Conservation (phyloP, 2,329 filamentous ascomycete species). For the Epicoccum nigrum region DNA sequence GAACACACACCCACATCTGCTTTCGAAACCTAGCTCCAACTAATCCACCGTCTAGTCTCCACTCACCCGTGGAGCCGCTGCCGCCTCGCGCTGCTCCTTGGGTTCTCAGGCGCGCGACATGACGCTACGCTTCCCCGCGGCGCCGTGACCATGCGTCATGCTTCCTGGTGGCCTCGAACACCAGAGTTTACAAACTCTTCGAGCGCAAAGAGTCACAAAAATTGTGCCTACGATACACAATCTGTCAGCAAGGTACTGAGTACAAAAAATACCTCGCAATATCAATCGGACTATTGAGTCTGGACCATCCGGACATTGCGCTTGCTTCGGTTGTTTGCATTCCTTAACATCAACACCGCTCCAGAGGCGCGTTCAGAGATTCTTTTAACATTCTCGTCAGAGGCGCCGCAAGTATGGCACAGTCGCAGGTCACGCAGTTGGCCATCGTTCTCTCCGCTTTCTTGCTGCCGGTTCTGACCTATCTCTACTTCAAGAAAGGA, state of each 20-base stretch:
- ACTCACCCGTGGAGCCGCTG: constrained; percentile 3
- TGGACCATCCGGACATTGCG: not conserved
- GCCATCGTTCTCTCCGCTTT: constrained; percentile 36
- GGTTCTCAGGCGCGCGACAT: constrained; percentile 3
- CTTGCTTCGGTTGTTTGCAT: constrained; percentile 7
- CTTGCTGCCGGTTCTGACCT: constrained; percentile 41
- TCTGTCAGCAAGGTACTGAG: constrained; percentile 5
- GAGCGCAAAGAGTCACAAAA: not conserved
- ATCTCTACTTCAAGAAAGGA: constrained; percentile 30
- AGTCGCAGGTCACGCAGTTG: constrained; percentile 29
- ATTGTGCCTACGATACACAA: constrained; percentile 3
- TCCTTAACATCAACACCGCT: constrained; percentile 8
- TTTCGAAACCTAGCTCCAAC: not conserved
- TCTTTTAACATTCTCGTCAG: no score
- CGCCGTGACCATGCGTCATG: constrained; percentile 13
- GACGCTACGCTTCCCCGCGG: constrained; percentile 7
- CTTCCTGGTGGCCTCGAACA: not conserved
- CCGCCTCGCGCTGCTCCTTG: constrained; percentile 7
- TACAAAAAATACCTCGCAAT: constrained; percentile 14
- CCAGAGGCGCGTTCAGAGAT: constrained; percentile 5
- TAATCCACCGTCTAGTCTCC: constrained; percentile 3
- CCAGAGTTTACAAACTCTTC: constrained; percentile 5
- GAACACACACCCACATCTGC: not conserved
- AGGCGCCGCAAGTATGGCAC: constrained; percentile 30
- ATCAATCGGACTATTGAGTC: constrained; percentile 1